A percentile compares a stretch with the other conserved stretches of the same genome.
Evolutionary conservation across 2,329 filamentous ascomycete genomes (phyloP).

Genomic region (Fusarium fracticaudum): DNA sequence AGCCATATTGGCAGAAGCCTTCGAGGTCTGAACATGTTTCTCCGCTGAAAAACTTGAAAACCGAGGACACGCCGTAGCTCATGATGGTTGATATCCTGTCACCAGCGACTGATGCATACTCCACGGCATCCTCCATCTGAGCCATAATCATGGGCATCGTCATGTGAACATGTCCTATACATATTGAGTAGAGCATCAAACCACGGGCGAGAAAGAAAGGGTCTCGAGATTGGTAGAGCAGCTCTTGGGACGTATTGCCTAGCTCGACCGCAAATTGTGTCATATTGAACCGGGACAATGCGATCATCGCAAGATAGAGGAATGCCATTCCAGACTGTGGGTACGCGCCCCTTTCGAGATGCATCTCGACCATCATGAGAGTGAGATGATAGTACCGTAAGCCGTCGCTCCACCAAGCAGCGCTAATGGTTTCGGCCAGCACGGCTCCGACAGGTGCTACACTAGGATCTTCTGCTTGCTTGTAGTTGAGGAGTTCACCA

Average conservation of each 20-base stretch:
- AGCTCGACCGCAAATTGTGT: constrained; percentile 73
- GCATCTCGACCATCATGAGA: constrained; percentile 72
- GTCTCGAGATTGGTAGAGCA: constrained; percentile 71
- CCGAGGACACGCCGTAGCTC: constrained; percentile 73
- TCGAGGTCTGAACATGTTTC: constrained; percentile 77
- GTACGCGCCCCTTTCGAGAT: constrained; percentile 71
- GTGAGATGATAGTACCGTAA: constrained; percentile 78
- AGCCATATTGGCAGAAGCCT: constrained; percentile 75
- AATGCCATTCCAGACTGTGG: constrained; percentile 76
- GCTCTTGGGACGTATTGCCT: constrained; percentile 68
- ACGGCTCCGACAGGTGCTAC: constrained; percentile 74
- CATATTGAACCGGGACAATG: constrained; percentile 76
- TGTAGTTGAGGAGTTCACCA: constrained; percentile 55
- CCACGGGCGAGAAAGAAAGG: constrained; percentile 74
- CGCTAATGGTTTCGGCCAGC: constrained; percentile 73
- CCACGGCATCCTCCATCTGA: constrained; percentile 72
- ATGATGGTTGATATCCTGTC: constrained; percentile 78
- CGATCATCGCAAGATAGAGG: constrained; percentile 73
- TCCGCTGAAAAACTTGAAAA: constrained; percentile 74
- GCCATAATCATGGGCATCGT: constrained; percentile 67
- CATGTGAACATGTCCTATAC: constrained; percentile 75
- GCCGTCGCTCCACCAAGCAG: constrained; percentile 78
- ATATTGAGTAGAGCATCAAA: constrained; percentile 74
- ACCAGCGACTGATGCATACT: constrained; percentile 72
- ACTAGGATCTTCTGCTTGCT: constrained; percentile 58